Percentiles rank a stretch among this genome's conserved stretches.
phyloP scores from a whole-genome alignment of 1,284 basidiomycete genomes.

The Rhodotorula sp. region DNA sequence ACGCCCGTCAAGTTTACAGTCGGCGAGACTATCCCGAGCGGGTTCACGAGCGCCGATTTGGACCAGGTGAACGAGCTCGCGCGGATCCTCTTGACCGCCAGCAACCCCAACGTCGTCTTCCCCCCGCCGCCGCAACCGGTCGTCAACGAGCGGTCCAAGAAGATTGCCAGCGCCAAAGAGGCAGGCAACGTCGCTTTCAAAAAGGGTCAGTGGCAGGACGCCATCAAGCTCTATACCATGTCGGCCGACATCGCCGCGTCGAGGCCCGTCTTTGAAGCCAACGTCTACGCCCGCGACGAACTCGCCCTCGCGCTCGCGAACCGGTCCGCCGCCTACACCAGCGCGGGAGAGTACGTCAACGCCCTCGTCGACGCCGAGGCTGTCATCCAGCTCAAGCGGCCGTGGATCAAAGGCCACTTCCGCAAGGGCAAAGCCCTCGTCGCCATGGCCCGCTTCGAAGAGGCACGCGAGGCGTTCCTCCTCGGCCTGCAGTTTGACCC shows the following conservation, averaged over 20 bases:
- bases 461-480: constrained; percentile 77
- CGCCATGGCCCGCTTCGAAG: constrained; percentile 66
- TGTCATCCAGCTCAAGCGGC: constrained; percentile 76
- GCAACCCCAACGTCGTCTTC: constrained; percentile 37
- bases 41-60: constrained; percentile 22
- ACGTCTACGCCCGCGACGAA: constrained; percentile 80
- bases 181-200: constrained; percentile 88
- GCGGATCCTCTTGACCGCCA: constrained; percentile 31
- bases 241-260: constrained; percentile 78
- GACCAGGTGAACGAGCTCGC: constrained; percentile 32
- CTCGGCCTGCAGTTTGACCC: constrained; percentile 88
- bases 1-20: constrained; percentile 19
- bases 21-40: constrained; percentile 5
- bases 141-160: constrained; percentile 69
- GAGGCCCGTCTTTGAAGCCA: constrained; percentile 85
- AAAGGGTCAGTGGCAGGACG: constrained; percentile 65
- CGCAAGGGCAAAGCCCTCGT: constrained; percentile 82
- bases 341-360: constrained; percentile 70
- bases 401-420: constrained; percentile 96
- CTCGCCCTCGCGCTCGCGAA: constrained; percentile 85
- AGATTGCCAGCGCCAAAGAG: constrained; percentile 75
- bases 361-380: constrained; percentile 88
- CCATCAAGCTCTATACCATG: constrained; percentile 78
- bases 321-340: constrained; percentile 79
- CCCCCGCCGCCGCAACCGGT: constrained; percentile 70